Conservation (phyloP, 1,284 basidiomycete species). For the Amylostereum areolatum region DNA sequence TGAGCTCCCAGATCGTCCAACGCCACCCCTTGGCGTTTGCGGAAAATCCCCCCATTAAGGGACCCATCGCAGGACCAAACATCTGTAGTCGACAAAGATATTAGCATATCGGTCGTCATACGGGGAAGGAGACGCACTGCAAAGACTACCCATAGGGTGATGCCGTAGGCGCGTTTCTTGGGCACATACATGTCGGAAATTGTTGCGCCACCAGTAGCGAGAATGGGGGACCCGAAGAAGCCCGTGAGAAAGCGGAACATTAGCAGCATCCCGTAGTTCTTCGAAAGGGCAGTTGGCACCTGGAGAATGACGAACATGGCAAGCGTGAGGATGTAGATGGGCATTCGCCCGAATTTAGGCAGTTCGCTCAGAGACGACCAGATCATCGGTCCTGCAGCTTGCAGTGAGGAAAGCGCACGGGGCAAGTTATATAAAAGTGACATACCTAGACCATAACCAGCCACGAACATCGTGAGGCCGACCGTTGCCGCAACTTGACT, state of each 20-base stretch:
- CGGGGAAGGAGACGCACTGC: conserved; percentile 52
- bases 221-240: conserved; percentile 36
- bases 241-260: conserved; percentile 62
- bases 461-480: conserved; percentile 31
- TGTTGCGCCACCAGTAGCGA: conserved; percentile 26
- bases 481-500: conserved; percentile 34
- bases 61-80: conserved; percentile 27
- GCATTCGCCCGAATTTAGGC: conserved; percentile 31
- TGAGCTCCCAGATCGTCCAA: conserved; percentile 51
- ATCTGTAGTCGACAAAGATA: not conserved
- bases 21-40: conserved; percentile 32
- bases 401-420: conserved; percentile 2
- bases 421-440: not conserved
- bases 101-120: no score
- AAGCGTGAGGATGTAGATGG: conserved; percentile 49
- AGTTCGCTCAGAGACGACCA: conserved; percentile 51
- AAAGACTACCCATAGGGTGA: conserved; percentile 51
- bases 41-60: conserved; percentile 43
- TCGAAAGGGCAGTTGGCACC: conserved; percentile 51
- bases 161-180: conserved; percentile 47
- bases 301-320: conserved; percentile 48
- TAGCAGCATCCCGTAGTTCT: conserved; percentile 50
- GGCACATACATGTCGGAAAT: conserved; percentile 43
- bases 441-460: conserved; percentile 26
- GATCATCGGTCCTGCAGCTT: conserved; percentile 34